These are phyloP conservation scores for Narthecium ossifragum DNA, from an alignment of 106 monocot species.

Conservation along the genomic window DNA sequence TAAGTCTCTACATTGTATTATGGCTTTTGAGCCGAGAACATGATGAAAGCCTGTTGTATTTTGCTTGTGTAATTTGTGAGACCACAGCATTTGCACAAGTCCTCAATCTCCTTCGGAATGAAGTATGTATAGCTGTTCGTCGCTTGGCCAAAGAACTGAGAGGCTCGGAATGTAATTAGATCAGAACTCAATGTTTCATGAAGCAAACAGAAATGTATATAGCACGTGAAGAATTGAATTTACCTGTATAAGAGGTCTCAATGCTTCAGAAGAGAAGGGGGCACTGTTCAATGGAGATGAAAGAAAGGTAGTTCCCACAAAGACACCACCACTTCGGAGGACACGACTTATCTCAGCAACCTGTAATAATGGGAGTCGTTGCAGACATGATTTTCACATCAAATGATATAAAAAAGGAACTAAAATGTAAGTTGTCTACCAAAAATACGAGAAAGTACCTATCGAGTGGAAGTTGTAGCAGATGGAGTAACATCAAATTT, in stretches of 20 bases:
- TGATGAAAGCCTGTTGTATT: conserved; percentile 76
- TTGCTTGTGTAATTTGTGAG: conserved; percentile 76
- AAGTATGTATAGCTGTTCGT: conserved; percentile 63
- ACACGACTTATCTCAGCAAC: conserved; percentile 93
- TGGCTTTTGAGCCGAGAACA: conserved; percentile 96
- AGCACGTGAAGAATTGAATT: too few relatives aligned
- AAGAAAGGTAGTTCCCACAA: conserved; percentile 90
- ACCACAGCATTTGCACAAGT: conserved; percentile 86
- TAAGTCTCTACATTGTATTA: too few relatives aligned
- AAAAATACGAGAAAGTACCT: too few relatives aligned
- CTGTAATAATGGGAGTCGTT: conserved; percentile 22
- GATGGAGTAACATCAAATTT: too few relatives aligned
- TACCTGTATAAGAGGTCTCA: conserved; percentile 51
- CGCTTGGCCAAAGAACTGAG: conserved; percentile 54
- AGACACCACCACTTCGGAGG: conserved; percentile 81
- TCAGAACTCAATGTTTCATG: neutral
- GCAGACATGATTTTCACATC: too few relatives aligned
- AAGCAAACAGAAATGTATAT: too few relatives aligned
- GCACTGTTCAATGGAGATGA: conserved; percentile 46
- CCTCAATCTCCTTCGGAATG: conserved; percentile 80
- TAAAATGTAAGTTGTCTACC: too few relatives aligned
- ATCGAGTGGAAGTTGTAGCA: too few relatives aligned
- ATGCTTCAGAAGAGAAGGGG: conserved; percentile 43
- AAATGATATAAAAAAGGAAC: too few relatives aligned
- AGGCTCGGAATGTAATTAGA: neutral